Conservation (phyloP, 345 rosid genomes). For the Corymbia maculata region DNA sequence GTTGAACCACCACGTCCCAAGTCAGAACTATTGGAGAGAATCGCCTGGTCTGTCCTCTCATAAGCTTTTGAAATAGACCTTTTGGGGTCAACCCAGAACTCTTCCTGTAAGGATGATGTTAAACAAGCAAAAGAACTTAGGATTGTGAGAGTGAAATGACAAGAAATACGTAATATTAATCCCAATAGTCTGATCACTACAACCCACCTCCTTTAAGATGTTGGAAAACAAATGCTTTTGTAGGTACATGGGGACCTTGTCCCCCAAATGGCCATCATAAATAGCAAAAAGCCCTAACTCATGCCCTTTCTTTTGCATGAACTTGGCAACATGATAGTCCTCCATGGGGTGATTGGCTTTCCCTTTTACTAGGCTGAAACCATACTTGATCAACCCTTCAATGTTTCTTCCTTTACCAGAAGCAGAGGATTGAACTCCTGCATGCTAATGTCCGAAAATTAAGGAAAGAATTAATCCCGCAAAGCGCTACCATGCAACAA, state of each 20-base stretch:
- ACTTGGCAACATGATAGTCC: constrained; percentile 67
- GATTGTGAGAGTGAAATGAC: not conserved
- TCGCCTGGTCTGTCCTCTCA: constrained; percentile 55
- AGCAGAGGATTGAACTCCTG: constrained; percentile 34
- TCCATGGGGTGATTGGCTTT: constrained; percentile 82
- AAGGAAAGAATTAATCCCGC: not conserved
- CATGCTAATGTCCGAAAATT: constrained; percentile 10
- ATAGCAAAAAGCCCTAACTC: constrained; percentile 70
- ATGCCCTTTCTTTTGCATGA: constrained; percentile 24
- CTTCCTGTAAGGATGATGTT: constrained; percentile 23
- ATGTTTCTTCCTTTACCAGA: constrained; percentile 56
- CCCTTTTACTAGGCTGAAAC: constrained; percentile 59
- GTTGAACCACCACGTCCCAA: constrained; percentile 71
- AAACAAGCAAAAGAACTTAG: not conserved
- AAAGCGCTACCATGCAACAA: not conserved
- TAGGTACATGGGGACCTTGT: constrained; percentile 57
- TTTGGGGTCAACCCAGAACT: constrained; percentile 33
- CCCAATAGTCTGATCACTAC: not conserved
- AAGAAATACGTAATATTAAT: not conserved
- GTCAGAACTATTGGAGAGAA: constrained; percentile 43
- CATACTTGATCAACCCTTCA: constrained; percentile 37
- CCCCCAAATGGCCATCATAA: constrained; percentile 69
- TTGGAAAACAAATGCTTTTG: constrained; percentile 56
- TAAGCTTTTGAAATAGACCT: constrained; percentile 40
- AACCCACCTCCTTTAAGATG: constrained; percentile 44